These are phyloP conservation scores for Ophiostoma novo-ulmi DNA, from an alignment of 2,329 filamentous ascomycete species.

Conservation along the genomic window DNA sequence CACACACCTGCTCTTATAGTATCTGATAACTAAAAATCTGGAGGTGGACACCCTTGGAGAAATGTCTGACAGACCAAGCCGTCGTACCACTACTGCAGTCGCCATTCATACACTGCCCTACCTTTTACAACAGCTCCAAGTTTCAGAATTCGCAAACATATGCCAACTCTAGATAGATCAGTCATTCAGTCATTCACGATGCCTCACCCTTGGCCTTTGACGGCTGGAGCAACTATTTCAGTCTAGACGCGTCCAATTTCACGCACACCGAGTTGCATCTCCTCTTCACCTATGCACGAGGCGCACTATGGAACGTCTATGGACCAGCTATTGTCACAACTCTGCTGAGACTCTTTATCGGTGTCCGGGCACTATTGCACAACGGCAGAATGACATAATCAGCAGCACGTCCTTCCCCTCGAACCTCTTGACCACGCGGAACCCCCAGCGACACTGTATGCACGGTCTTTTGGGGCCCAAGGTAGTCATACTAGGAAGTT, in stretches of 20 bases:
- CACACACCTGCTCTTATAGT: slow-evolving; percentile 19
- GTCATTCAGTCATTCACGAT: slow-evolving; percentile 18
- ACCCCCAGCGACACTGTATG: slow-evolving; percentile 11
- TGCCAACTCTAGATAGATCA: neutral
- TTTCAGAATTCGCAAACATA: neutral
- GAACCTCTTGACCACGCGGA: slow-evolving; percentile 20
- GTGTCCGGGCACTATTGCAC: slow-evolving; percentile 39
- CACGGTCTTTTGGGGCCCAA: neutral
- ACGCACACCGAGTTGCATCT: slow-evolving; percentile 13
- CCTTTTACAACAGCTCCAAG: slow-evolving; percentile 20
- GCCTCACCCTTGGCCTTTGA: slow-evolving; percentile 20
- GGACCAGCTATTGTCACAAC: slow-evolving; percentile 60
- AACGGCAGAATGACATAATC: slow-evolving; percentile 29
- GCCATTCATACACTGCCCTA: slow-evolving; percentile 20
- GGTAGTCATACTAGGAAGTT: neutral
- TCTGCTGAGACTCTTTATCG: slow-evolving; percentile 31
- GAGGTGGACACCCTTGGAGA: neutral
- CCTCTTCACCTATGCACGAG: neutral
- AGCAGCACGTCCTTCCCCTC: slow-evolving; percentile 20
- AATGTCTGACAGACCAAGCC: neutral
- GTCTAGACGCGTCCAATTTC: neutral
- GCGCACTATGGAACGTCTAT: slow-evolving; percentile 57
- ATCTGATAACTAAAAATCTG: slow-evolving; percentile 15
- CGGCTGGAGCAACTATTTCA: slow-evolving; percentile 10
- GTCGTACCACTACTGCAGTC: slow-evolving; percentile 20